Base-by-base conservation (phyloP, 2,329 filamentous ascomycete genomes). In the Simplicillium sp. region DNA sequence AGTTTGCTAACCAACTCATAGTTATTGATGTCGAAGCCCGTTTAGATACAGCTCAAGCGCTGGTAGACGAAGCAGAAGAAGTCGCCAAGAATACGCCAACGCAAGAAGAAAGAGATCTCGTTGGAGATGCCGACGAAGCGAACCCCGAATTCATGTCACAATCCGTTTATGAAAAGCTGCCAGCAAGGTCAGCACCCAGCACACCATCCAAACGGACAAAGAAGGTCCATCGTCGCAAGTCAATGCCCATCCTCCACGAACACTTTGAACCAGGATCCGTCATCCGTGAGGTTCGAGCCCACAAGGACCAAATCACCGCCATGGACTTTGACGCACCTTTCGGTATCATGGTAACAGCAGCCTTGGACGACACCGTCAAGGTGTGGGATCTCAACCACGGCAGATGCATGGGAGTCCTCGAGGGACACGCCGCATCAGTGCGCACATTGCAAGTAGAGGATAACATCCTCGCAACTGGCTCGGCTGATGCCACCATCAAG, bases 241-340 rank as follows among this genome's bases (percentile, higher is more conserved):
- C 89, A 0, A 94, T 94, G 84, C 88, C 90, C 7, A 85, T 97
- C 42, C 68, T 97, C 42, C 92, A 98, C 63, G 92, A 97, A 62
- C 88, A 97, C 62, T 87, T 96, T 58, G 82, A 94, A 48, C 82
- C 90, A 3, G 92, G 92, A 14, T 88, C 86, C 29, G 79, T 76
- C 54, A 95, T 98, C 54, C 84, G 84, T 50, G 87, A 96, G 58
- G 75, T 97, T 42, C 82, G 86, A 50, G 88, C 90, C 2, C 92
- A 98, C 60, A 80, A 79, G 39, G 92, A 98, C 57, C 77, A 75
- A 43, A 84, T 98, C 46, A 94, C 89, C 1, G 84, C 90, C 7
- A 61, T 98, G 46, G 92, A 97, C 63, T 98, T 98, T 60, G 92
- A 98, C 58, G 84, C 84, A n/a, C 92, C 92, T 0, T 97, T 97